These are phyloP conservation scores for Protea cynaroides DNA, from an alignment of 164 flowering plant genomes.

Conservation along the genomic window DNA sequence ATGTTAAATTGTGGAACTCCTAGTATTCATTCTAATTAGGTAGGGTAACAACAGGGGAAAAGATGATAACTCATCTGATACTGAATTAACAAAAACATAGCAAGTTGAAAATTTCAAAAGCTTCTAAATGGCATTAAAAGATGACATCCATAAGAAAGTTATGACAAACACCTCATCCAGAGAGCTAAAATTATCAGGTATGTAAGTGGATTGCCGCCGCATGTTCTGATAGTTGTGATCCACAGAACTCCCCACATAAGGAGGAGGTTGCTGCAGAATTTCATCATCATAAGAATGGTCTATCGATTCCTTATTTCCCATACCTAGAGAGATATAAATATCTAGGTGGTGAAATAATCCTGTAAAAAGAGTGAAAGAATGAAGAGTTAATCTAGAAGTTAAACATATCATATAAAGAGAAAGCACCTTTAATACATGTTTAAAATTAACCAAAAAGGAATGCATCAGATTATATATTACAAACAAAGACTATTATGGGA, in stretches of 20 bases:
- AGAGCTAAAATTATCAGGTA: constrained; percentile 40
- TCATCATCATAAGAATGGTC: constrained; percentile 15
- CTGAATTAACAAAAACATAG: neutral
- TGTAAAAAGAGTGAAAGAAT: neutral
- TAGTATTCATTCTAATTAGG: neutral
- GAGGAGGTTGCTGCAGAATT: neutral
- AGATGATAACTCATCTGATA: neutral
- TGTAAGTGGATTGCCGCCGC: constrained; percentile 14
- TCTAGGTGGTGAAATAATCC: neutral
- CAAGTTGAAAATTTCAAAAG: constrained; percentile 2
- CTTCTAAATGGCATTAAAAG: neutral
- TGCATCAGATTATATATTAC: too few relatives aligned
- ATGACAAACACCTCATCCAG: constrained; percentile 34
- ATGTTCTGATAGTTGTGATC: constrained; percentile 4
- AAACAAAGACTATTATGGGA: too few relatives aligned
- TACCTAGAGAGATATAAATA: constrained; percentile 1
- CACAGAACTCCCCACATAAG: constrained; percentile 15
- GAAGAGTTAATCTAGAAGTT: neutral
- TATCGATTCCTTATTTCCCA: constrained; percentile 33
- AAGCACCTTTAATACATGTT: neutral
- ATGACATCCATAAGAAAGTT: neutral
- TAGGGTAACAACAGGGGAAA: neutral
- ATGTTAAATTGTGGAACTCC: neutral
- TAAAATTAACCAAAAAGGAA: too few relatives aligned
- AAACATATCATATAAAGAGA: neutral